Evolutionary conservation across 1,139 yeast species (phyloP), one percentile per base, ranked within the genome.

Genomic region (Pichia sp.): DNA sequence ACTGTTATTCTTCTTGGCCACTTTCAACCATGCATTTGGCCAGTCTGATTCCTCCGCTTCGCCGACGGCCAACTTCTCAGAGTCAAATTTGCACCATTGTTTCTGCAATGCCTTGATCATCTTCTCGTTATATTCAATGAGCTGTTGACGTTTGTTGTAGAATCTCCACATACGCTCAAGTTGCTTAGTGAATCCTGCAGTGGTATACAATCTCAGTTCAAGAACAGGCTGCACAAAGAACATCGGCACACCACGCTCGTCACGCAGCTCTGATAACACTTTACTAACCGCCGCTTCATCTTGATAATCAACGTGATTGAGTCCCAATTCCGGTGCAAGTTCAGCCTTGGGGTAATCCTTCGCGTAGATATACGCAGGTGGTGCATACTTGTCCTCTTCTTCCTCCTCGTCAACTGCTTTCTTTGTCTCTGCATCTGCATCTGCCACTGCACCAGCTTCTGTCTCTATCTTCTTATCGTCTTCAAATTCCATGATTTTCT

Each of bases 1-100:
- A 42, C 94, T 81, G 29, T 72, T 64, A 50, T 75, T 79, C 39
- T 74, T 81, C 33, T 62, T 55, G 14, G 94, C 95, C 45, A 67
- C 70, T 45, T 74, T 69, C 29, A 84, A 82, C 95, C 96, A 93
- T 44, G 72, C 70, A 44, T 65, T 64, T 17, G 97, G 96, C 99
- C 99, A 93, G 48, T 86, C 94, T 14, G 61, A 55, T 55, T 91
- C 97, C 56, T 93, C 98, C 29, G 66, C 76, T 26, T 60, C 59
- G 9, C 78, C 82, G 15, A 49, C 71, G 59, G 27, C 66, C 63
- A 28, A 72, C 59, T 85, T 93, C 5, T 51, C 53, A 33, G 65
- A 64, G 35, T 66, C 69, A 51, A 77, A 84, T 4, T 76, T 72
- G 32, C 94, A 64, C 25, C 71, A 60, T 18, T 66, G 54, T 22